phyloP scores from a whole-genome alignment of 164 flowering plant genomes.

The Annona squamosa region DNA sequence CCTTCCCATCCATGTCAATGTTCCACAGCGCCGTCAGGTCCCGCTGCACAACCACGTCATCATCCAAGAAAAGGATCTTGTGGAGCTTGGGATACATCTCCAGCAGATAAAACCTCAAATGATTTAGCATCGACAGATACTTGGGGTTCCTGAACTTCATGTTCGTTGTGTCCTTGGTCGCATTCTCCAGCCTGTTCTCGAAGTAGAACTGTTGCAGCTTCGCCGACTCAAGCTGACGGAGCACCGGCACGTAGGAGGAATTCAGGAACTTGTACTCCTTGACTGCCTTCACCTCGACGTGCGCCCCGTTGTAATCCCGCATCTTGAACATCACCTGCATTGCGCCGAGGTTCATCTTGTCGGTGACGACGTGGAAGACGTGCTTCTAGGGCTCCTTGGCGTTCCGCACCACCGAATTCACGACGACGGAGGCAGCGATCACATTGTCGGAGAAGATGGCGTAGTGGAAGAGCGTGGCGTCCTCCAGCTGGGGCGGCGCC shows the following conservation, averaged over 20 bases:
- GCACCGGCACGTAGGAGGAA: slow-evolving; percentile 23
- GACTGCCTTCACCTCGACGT: slow-evolving; percentile 25
- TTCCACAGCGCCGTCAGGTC: slow-evolving; percentile 24
- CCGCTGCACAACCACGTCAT: slow-evolving; percentile 26
- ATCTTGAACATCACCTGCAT: slow-evolving; percentile 29
- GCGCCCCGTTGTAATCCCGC: slow-evolving; percentile 20
- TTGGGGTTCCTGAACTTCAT: slow-evolving; percentile 30
- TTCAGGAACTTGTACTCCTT: slow-evolving; percentile 29
- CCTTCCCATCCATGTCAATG: slow-evolving; percentile 25
- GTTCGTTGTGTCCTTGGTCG: slow-evolving; percentile 24
- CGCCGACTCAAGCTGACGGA: slow-evolving; percentile 25
- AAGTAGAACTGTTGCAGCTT: slow-evolving; percentile 26
- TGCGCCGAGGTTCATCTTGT: slow-evolving; percentile 23
- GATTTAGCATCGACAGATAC: slow-evolving; percentile 19
- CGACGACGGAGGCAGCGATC: slow-evolving; percentile 28
- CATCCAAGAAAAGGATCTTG: slow-evolving; percentile 19
- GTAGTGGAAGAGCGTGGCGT: slow-evolving; percentile 23
- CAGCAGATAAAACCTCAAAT: slow-evolving; percentile 18
- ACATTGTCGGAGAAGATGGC: slow-evolving; percentile 24
- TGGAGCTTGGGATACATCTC: slow-evolving; percentile 21
- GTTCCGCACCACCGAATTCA: slow-evolving; percentile 25
- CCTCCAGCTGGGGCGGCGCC: slow-evolving; percentile 17
- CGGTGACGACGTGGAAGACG: slow-evolving; percentile 30
- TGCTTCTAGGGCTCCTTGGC: slow-evolving; percentile 23
- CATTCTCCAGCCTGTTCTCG: slow-evolving; percentile 27